These are phyloP conservation scores for Gastrolobium villosum DNA, from an alignment of 306 rosid genomes.

Conservation along the genomic window DNA sequence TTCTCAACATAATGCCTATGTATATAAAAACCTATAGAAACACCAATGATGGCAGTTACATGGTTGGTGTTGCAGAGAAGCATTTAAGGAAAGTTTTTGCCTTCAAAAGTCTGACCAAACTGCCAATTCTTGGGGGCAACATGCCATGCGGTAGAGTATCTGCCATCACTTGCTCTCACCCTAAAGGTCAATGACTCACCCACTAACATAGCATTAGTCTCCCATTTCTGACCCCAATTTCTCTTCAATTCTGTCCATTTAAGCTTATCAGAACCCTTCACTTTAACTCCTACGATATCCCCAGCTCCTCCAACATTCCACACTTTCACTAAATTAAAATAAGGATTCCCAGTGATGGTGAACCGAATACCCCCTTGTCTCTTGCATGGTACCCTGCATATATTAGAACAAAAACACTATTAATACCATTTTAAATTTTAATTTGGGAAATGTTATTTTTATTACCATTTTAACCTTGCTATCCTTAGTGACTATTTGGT, in stretches of 20 bases:
- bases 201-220: slow-evolving; percentile 58
- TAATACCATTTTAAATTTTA: background rate
- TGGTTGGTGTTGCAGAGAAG: background rate
- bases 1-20: too few relatives aligned
- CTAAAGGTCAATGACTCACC: slow-evolving; percentile 76
- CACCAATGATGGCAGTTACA: background rate
- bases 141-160: slow-evolving; percentile 57
- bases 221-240: slow-evolving; percentile 89
- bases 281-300: slow-evolving; percentile 58
- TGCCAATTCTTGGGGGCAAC: slow-evolving; percentile 72
- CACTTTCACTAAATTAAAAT: slow-evolving; percentile 63
- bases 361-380: slow-evolving; percentile 74
- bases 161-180: slow-evolving; percentile 70
- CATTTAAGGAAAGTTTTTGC: slow-evolving; percentile 62
- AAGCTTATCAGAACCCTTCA: slow-evolving; percentile 66
- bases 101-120: slow-evolving; percentile 76
- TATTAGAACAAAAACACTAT: background rate
- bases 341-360: slow-evolving; percentile 83
- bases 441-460: too few relatives aligned
- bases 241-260: slow-evolving; percentile 69
- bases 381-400: slow-evolving; percentile 65
- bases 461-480: too few relatives aligned
- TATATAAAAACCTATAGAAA: too few relatives aligned
- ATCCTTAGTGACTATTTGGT: too few relatives aligned
- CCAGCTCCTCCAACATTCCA: slow-evolving; percentile 92